Percentiles rank a stretch among this genome's conserved stretches.
phyloP scores from a whole-genome alignment of 1,139 yeast genomes.

The Candida sp. region DNA sequence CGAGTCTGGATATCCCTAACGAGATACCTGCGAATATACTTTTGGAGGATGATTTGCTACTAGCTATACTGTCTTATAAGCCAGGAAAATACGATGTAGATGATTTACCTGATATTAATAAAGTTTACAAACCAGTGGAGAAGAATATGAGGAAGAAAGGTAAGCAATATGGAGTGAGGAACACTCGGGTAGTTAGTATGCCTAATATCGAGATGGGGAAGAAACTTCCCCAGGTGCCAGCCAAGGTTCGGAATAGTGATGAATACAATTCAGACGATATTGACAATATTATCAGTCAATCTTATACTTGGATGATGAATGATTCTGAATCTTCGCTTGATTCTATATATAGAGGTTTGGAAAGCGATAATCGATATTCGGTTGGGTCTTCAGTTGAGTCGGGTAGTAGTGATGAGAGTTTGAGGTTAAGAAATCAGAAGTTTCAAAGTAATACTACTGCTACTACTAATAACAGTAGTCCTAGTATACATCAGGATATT shows the following conservation, averaged over 20 bases:
- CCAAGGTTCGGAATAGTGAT: background rate
- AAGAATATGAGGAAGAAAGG: background rate
- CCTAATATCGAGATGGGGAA: slow-evolving; percentile 7
- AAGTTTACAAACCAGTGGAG: slow-evolving; percentile 19
- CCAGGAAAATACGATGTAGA: slow-evolving; percentile 22
- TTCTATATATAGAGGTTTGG: background rate
- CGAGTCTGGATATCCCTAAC: slow-evolving; percentile 8
- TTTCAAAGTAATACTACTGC: too few species aligned
- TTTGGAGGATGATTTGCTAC: slow-evolving; percentile 20
- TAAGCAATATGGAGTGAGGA: background rate
- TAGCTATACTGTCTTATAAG: slow-evolving; percentile 26
- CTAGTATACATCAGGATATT: background rate
- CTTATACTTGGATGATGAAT: background rate
- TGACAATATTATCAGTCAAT: background rate
- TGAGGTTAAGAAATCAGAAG: background rate
- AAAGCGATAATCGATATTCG: background rate
- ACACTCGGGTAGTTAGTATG: slow-evolving; percentile 9
- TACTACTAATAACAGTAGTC: too few species aligned
- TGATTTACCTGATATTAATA: slow-evolving; percentile 31
- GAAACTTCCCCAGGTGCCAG: background rate
- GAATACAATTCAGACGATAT: background rate
- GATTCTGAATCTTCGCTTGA: background rate
- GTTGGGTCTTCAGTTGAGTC: background rate
- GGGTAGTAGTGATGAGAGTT: background rate
- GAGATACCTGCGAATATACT: slow-evolving; percentile 8